Percentiles rank a stretch among this genome's conserved stretches.
phyloP scores from a whole-genome alignment of 2,329 filamentous ascomycete genomes.

The Exophiala lecanii-corni region DNA sequence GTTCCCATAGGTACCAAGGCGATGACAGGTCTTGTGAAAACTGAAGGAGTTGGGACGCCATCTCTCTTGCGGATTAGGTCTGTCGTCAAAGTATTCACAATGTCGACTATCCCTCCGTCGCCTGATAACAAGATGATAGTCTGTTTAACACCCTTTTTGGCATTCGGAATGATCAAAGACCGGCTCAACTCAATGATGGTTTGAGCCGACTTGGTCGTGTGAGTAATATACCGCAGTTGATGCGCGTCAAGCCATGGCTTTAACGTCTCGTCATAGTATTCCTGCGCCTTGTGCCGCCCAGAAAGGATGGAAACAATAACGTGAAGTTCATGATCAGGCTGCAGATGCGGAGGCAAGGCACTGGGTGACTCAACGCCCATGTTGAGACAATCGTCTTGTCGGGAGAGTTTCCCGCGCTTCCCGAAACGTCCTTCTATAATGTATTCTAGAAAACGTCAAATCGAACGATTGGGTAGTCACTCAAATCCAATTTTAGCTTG shows the following conservation, averaged over 20 bases:
- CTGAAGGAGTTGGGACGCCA: conserved; percentile 21
- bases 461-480: too few species aligned
- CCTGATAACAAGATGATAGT: conserved; percentile 77
- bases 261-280: conserved; percentile 54
- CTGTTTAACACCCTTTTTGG: conserved; percentile 46
- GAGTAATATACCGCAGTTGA: conserved; percentile 49
- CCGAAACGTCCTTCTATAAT: too few species aligned
- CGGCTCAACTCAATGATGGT: conserved; percentile 62
- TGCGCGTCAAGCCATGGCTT: conserved; percentile 51
- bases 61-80: conserved; percentile 26
- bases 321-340: conserved; percentile 38
- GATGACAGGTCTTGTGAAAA: conserved; percentile 51
- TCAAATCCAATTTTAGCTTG: too few species aligned
- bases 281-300: conserved; percentile 54
- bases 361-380: neutral
- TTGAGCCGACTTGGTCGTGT: conserved; percentile 59
- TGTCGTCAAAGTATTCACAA: conserved; percentile 62
- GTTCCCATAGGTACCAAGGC: conserved; percentile 51
- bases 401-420: too few species aligned
- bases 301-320: conserved; percentile 65
- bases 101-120: conserved; percentile 79
- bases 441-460: too few species aligned
- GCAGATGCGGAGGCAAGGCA: conserved; percentile 19
- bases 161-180: conserved; percentile 44
- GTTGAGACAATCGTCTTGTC: too few species aligned